Evolutionary conservation across 352 stramenopile species (phyloP).

Genomic region (Globisporangium okanoganense): DNA sequence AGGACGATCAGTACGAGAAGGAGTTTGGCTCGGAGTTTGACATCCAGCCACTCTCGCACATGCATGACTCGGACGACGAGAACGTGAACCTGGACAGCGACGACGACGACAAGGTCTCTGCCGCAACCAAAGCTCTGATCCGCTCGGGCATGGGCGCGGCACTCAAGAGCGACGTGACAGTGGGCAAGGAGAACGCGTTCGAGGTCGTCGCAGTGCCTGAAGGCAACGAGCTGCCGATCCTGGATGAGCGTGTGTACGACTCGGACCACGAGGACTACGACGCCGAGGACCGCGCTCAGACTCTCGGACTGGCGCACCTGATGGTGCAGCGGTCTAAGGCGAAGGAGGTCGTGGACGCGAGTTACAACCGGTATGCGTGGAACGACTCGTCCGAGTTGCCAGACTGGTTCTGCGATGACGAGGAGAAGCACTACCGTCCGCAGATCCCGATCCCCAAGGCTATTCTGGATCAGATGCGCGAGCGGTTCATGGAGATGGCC

Average conservation of each 20-base stretch:
- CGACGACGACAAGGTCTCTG: conserved; percentile 51
- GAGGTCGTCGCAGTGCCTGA: conserved; percentile 50
- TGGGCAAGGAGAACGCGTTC: conserved; percentile 24
- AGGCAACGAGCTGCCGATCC: conserved; percentile 36
- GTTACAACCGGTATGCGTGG: conserved; percentile 99
- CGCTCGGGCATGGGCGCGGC: conserved; percentile 81
- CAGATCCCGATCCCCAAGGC: conserved; percentile 96
- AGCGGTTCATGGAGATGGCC: conserved; percentile 94
- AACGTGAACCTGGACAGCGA: conserved; percentile 28
- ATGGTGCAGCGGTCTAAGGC: conserved; percentile 97
- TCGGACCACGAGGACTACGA: conserved; percentile 98
- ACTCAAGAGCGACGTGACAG: conserved; percentile 26
- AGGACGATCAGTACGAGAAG: conserved; percentile 81
- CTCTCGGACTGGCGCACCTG: conserved; percentile 97
- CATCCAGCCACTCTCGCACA: conserved; percentile 28
- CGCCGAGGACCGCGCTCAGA: conserved; percentile 94
- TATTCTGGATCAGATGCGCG: conserved; percentile 98
- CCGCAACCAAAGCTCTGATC: conserved; percentile 81
- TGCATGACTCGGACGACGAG: conserved; percentile 36
- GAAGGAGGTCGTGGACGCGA: conserved; percentile 98
- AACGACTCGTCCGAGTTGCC: conserved; percentile 96
- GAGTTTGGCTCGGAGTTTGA: conserved; percentile 75
- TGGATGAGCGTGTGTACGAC: conserved; percentile 93
- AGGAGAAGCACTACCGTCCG: conserved; percentile 96
- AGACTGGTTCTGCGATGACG: conserved; percentile 97